Evolutionary conservation across 2,329 filamentous ascomycete genomes (phyloP), one percentile per base, ranked within the genome.

Genomic region (Fusarium domesticum): DNA sequence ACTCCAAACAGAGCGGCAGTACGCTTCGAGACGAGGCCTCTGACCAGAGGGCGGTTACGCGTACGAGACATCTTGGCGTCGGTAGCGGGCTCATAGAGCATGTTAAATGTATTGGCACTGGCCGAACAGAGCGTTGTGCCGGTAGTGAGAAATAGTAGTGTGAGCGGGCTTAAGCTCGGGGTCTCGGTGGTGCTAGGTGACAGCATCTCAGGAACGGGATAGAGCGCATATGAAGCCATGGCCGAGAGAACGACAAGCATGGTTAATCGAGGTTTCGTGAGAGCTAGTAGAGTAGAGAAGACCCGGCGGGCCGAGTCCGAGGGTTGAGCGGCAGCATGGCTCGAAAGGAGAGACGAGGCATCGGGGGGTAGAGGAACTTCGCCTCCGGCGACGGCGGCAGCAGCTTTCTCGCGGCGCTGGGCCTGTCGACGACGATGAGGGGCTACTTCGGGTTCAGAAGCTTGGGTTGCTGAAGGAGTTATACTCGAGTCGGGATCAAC

Each of bases 11-110:
- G 54, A 3, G 88, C 70, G 4, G 93, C 93, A 15, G 78, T 81
- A 19, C 83, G 79, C 5, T 76, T 76, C 28, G 82, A 84, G 32
- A 98, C 74, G 2, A 98, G 79, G 6, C 83, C 82, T 37, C 93
- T 81, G 4, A 96, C 93, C 1, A 98, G 75, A 0, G 93, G 93
- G 5, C 93, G 74, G 58, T 96, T 96, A 19, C 89, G 80, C 2
- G 93, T 98, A n/a, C 93, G 83, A 28, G 80, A 84, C 93, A 98
- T 98, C 60, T 87, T 83, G 35, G 90, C 89, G 66, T 98, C 93
- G 62, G 91, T 91, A 47, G 84, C 77, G 8, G 84, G 87, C 69
- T 98, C 93, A 69, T 96, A 90, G 46, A 96, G 82, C 93, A 98
- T 98, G 69, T 98, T 98, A 54, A 97, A 76, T 2, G 93, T 82